Base-by-base conservation (phyloP, 108 stramenopile genomes). In the Nitzschia putrida region DNA sequence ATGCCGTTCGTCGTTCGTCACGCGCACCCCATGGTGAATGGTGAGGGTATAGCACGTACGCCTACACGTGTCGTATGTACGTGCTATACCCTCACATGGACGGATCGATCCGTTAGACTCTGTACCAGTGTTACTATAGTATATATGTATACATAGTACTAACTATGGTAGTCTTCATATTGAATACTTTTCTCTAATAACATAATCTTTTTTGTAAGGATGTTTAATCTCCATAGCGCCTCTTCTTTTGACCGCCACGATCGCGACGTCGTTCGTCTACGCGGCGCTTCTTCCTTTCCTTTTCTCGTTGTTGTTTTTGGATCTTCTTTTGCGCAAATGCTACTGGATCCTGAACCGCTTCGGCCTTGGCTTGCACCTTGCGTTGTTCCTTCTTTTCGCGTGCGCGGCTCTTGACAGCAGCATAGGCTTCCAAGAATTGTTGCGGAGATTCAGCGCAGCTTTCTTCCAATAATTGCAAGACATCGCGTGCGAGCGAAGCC, bases 391-490 rank as follows among this genome's bases (percentile, higher is more conserved):
- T 77, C 79, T 91, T 95, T 53, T 82, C 76, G 0, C 80, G 77
- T 8, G 83, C 88, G 34, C 85, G 84, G 0, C 51, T 68, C 57
- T 92, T 92, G 3, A 95, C 91, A 2, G 78, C 69, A n/a, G 83
- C 72, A 49, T 80, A 85, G 22, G 89, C 89, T 44, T 78, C 54
- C 70, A 95, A 53, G 65, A 89, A 95, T 13, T 85, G 87, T 14
- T 65, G 42, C 0, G 75, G 37, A 8, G 68, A 51, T 16, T 73
- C 76, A 1, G 76, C 80, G 66, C 86, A 88, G 1, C 58, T 74
- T 24, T 92, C 88, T 74, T 95, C 94, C 40, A 91, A 47, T 29
- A 95, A 41, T 58, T 78, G 70, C 68, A 92, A 57, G 24, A 92
- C 87, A 64, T 92, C 94, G 53, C 80, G 73, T 20, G 94, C 90